A percentile compares a stretch with the other conserved stretches of the same genome.
Conservation (phyloP, 2,329 filamentous ascomycete species). For the Cordyceps cicadae region DNA sequence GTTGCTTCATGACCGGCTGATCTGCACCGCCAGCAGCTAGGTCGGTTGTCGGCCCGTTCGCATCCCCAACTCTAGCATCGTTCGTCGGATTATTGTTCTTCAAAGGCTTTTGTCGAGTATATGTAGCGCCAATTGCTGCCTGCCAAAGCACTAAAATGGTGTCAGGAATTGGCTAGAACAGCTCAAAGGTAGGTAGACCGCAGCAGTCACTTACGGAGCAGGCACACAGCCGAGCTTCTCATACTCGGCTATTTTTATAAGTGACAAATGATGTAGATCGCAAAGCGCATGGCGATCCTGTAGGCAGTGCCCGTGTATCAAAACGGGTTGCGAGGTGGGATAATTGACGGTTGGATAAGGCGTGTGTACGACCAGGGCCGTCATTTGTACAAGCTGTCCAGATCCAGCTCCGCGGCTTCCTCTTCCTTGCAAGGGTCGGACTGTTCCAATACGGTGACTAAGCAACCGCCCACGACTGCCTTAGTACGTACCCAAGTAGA, state of each 20-base stretch:
- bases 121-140: slow-evolving; percentile 29
- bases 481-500: not conserved
- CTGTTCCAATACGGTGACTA: slow-evolving; percentile 1
- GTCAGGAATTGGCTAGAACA: slow-evolving; percentile 17
- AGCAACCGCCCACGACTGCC: not conserved
- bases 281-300: slow-evolving; percentile 5
- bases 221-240: slow-evolving; percentile 24
- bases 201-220: slow-evolving; percentile 32
- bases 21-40: slow-evolving; percentile 22
- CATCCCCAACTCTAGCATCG: slow-evolving; percentile 24
- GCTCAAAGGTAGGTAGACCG: not conserved
- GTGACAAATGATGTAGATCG: not conserved
- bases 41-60: slow-evolving; percentile 24
- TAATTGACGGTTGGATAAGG: not conserved
- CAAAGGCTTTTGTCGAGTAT: slow-evolving; percentile 31
- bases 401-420: not conserved
- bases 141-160: slow-evolving; percentile 38
- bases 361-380: not conserved
- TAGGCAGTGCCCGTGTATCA: not conserved
- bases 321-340: not conserved
- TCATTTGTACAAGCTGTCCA: slow-evolving; percentile 11
- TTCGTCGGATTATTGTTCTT: slow-evolving; percentile 22
- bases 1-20: slow-evolving; percentile 24
- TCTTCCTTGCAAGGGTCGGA: not conserved
- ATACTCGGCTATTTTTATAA: slow-evolving; percentile 6